Conservation (phyloP, 2,329 filamentous ascomycete species). For the Hypomyces rosellus region DNA sequence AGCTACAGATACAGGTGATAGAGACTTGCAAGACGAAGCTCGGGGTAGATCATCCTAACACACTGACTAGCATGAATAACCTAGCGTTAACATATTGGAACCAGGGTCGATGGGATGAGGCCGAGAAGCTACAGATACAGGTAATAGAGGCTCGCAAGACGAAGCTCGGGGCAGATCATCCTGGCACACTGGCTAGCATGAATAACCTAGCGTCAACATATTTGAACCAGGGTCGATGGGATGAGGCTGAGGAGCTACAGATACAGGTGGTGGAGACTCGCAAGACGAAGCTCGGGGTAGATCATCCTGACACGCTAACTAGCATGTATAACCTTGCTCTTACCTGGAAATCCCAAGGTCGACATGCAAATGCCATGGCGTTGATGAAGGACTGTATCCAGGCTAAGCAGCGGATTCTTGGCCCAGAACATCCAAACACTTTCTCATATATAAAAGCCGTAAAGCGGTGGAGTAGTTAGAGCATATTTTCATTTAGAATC, state of each 20-base stretch:
- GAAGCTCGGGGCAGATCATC: not conserved
- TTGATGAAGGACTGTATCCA: not conserved
- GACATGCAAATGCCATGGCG: not conserved
- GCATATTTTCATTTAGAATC: not conserved
- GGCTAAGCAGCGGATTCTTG: not conserved
- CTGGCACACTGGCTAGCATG: conserved; percentile 7
- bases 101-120: conserved; percentile 1
- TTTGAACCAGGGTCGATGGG: not conserved
- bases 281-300: too few species aligned
- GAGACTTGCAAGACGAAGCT: too few species aligned
- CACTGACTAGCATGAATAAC: too few species aligned
- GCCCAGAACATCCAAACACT: not conserved
- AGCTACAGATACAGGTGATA: not conserved
- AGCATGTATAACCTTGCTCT: not conserved
- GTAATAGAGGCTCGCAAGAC: not conserved
- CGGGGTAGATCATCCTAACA: too few species aligned
- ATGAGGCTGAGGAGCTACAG: conserved; percentile 1
- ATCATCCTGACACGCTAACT: not conserved
- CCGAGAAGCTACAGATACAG: not conserved
- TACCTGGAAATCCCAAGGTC: not conserved
- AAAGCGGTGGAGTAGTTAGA: not conserved
- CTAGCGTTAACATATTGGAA: not conserved
- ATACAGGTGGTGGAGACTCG: not conserved
- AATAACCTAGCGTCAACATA: conserved; percentile 12
- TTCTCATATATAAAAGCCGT: not conserved